Percentiles rank a stretch among this genome's conserved stretches.
Evolutionary conservation across 768 basidiomycete species (phyloP).

Genomic region (Dendrothele bispora): DNA sequence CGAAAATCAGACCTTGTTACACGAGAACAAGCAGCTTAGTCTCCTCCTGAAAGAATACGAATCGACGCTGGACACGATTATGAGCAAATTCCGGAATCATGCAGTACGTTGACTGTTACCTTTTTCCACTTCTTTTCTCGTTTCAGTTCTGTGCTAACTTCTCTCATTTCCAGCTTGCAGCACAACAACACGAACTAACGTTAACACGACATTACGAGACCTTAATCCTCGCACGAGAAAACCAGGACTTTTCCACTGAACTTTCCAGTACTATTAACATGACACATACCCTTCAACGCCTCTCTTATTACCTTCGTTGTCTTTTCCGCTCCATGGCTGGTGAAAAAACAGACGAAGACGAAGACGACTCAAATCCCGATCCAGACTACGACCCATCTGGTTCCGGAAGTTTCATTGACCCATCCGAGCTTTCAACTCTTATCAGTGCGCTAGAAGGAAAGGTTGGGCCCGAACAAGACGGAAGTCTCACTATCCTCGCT

Average conservation of each 20-base stretch:
- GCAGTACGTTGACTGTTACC: conserved; percentile 81
- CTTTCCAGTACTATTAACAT: conserved; percentile 59
- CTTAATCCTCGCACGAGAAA: conserved; percentile 68
- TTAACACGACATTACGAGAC: conserved; percentile 89
- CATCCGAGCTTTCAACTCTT: conserved; percentile 41
- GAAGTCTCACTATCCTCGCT: conserved; percentile 31
- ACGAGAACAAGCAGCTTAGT: conserved; percentile 95
- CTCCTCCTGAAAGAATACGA: conserved; percentile 93
- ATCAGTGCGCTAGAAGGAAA: conserved; percentile 36
- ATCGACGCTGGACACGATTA: conserved; percentile 90
- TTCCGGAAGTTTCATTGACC: conserved; percentile 26
- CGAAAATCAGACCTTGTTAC: conserved; percentile 88
- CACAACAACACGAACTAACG: conserved; percentile 86
- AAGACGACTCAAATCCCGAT: conserved; percentile 47
- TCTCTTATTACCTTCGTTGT: conserved; percentile 67
- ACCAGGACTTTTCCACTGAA: conserved; percentile 53
- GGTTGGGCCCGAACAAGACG: conserved; percentile 16
- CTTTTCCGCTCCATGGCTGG: conserved; percentile 72
- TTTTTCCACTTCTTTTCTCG: not conserved
- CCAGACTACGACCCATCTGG: conserved; percentile 32
- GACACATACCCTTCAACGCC: conserved; percentile 66
- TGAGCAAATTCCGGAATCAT: conserved; percentile 93
- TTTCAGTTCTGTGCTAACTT: conserved; percentile 10
- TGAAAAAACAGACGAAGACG: conserved; percentile 49
- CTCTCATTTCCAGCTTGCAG: conserved; percentile 62